A percentile compares a stretch with the other conserved stretches of the same genome.
Conservation (phyloP, 1,284 basidiomycete genomes). For the Anthracocystis setariae region DNA sequence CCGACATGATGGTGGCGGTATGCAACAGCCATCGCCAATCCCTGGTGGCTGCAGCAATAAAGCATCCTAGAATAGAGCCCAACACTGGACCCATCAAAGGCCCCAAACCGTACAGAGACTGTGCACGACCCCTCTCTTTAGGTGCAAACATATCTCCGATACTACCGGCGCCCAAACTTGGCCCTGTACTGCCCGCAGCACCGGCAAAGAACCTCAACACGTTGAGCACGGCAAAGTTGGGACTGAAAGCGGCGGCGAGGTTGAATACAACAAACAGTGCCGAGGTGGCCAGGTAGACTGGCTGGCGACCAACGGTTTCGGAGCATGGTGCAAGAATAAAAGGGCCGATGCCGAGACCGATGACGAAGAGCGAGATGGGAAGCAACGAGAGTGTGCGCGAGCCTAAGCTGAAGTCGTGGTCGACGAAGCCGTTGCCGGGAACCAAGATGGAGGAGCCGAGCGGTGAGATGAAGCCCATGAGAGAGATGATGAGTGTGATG, state of each 20-base stretch:
- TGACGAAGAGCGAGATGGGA: constrained; percentile 55
- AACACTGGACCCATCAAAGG: constrained; percentile 60
- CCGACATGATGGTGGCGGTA: constrained; percentile 49
- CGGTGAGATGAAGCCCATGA: constrained; percentile 63
- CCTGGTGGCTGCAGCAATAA: constrained; percentile 35
- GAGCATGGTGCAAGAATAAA: constrained; percentile 70
- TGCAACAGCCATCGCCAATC: constrained; percentile 59
- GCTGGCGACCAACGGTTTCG: constrained; percentile 70
- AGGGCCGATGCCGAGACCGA: constrained; percentile 67
- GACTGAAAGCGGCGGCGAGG: constrained; percentile 58
- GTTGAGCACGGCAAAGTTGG: constrained; percentile 63
- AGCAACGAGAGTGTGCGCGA: constrained; percentile 48
- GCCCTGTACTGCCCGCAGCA: constrained; percentile 53
- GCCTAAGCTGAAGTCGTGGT: constrained; percentile 29
- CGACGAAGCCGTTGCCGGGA: constrained; percentile 47
- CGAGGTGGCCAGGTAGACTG: constrained; percentile 67
- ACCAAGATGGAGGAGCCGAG: constrained; percentile 61
- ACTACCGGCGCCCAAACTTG: constrained; percentile 56
- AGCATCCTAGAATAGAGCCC: constrained; percentile 56
- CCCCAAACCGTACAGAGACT: constrained; percentile 54
- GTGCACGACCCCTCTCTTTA: constrained; percentile 48
- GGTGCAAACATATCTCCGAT: constrained; percentile 64
- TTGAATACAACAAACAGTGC: constrained; percentile 66
- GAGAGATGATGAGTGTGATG: constrained; percentile 56
- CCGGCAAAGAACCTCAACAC: constrained; percentile 58